Conservation (phyloP, 345 rosid species). For the Hibiscus mutabilis region DNA sequence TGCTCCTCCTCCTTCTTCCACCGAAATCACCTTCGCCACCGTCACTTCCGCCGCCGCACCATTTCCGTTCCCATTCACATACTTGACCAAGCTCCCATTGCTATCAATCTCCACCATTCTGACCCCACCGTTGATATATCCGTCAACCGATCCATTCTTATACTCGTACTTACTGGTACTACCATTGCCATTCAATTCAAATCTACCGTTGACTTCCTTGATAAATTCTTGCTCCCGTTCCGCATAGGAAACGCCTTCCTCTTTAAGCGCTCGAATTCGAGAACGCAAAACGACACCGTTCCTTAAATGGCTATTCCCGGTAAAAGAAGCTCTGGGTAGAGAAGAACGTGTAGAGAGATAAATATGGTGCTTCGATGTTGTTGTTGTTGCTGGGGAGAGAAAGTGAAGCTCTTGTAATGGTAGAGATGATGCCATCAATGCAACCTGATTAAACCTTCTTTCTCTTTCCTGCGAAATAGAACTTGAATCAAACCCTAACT, state of each 20-base stretch:
- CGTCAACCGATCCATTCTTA: constrained; percentile 9
- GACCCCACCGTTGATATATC: constrained; percentile 25
- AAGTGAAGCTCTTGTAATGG: constrained; percentile 39
- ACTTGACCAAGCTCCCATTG: constrained; percentile 62
- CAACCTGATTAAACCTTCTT: background rate
- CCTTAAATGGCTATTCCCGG: constrained; percentile 9
- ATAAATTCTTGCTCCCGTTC: constrained; percentile 10
- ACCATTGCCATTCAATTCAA: constrained; percentile 2
- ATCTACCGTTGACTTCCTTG: constrained; percentile 10
- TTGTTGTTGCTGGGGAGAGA: constrained; percentile 27
- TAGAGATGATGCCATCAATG: constrained; percentile 45
- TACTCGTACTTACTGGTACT: background rate
- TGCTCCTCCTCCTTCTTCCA: constrained; percentile 18
- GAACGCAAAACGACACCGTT: constrained; percentile 16
- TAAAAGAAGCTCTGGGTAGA: constrained; percentile 21
- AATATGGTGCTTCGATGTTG: constrained; percentile 19
- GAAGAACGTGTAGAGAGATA: constrained; percentile 18
- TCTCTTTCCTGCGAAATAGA: background rate
- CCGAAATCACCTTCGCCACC: constrained; percentile 15
- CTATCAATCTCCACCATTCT: constrained; percentile 13
- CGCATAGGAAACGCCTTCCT: constrained; percentile 28
- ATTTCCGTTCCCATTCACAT: constrained; percentile 56
- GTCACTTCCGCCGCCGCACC: constrained; percentile 28
- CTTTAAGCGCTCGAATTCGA: constrained; percentile 39
- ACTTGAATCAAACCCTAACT: constrained; percentile 17